phyloP scores from a whole-genome alignment of 1,139 yeast genomes.

The Nadsonia commutata region DNA sequence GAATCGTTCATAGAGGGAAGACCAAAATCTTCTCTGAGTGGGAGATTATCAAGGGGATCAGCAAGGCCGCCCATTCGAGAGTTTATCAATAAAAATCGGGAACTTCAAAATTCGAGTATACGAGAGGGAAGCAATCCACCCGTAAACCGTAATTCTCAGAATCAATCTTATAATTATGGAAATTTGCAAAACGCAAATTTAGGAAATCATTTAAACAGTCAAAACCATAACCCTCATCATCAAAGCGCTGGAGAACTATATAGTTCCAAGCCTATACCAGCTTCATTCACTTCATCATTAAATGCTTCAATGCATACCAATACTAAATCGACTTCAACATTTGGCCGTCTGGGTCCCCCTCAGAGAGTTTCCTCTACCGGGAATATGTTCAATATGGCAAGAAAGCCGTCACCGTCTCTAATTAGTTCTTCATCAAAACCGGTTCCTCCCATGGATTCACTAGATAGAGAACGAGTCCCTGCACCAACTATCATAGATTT shows the following conservation, averaged over 20 bases:
- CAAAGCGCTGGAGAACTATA: too few relatives aligned
- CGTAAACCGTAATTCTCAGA: constrained; percentile 1
- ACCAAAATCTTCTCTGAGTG: background rate
- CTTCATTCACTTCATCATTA: background rate
- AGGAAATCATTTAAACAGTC: background rate
- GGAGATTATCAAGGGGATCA: constrained; percentile 6
- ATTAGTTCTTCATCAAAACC: background rate
- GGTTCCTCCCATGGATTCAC: background rate
- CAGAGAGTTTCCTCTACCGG: background rate
- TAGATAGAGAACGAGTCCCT: background rate
- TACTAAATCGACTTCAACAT: background rate
- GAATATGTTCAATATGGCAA: background rate
- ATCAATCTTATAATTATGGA: background rate
- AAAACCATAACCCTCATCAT: too few relatives aligned
- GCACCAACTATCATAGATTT: constrained; percentile 11
- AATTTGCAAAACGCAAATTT: background rate
- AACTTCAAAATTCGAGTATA: background rate
- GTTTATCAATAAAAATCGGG: constrained; percentile 11
- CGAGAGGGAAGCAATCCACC: background rate
- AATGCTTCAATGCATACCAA: background rate
- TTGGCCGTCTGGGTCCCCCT: background rate
- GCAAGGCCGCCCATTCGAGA: constrained; percentile 12
- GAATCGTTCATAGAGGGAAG: constrained; percentile 2
- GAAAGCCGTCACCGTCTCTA: background rate
- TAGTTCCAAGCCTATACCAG: background rate